Percentiles rank a stretch among this genome's conserved stretches.
Conservation (phyloP, 2,329 filamentous ascomycete genomes). For the Pyricularia grisea region DNA sequence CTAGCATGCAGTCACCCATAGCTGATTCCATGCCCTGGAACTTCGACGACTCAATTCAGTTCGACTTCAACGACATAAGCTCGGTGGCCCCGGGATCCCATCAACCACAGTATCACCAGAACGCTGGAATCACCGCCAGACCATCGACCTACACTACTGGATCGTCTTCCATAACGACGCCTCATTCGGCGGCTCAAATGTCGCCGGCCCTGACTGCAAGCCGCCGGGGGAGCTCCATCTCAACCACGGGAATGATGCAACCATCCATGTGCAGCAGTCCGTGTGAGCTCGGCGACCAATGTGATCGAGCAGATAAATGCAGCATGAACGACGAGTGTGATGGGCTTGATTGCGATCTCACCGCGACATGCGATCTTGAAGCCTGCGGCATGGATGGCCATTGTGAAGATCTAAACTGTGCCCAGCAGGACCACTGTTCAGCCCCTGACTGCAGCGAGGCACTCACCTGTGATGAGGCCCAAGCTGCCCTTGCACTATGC, state of each 20-base stretch:
- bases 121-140: background rate
- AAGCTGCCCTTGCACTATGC: background rate
- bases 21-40: background rate
- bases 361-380: background rate
- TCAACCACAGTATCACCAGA: background rate
- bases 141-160: background rate
- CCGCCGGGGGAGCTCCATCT: background rate
- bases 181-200: background rate
- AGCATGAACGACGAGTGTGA: background rate
- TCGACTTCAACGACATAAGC: background rate
- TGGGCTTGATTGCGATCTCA: background rate
- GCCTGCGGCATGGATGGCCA: constrained; percentile 10
- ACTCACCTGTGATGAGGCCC: background rate
- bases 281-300: constrained; percentile 1
- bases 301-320: background rate
- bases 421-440: constrained; percentile 10
- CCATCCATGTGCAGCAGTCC: background rate
- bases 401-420: constrained; percentile 12
- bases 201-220: background rate
- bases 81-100: background rate
- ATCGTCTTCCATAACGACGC: background rate
- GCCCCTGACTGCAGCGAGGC: constrained; percentile 10
- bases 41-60: background rate
- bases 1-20: background rate
- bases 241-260: background rate